Base-by-base conservation (phyloP, 2,329 filamentous ascomycete genomes). In the Clonostachys sp. region DNA sequence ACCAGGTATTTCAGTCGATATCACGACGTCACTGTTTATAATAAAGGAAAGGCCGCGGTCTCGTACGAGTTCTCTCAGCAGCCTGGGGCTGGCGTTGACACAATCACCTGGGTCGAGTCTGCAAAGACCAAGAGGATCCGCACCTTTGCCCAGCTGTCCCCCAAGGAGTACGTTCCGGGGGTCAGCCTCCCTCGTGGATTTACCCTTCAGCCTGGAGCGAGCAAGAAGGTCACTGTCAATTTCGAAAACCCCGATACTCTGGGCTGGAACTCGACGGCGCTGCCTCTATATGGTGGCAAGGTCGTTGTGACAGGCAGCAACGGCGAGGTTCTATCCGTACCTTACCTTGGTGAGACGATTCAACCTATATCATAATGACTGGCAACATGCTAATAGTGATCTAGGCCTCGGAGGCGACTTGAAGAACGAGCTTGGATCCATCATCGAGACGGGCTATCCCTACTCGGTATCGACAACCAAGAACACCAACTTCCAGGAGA, bases 71-170 rank as follows among this genome's bases (percentile, higher is more conserved):
- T 61, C 42, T 40, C 50, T 1, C 20, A 51, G 13, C 57, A 66
- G 41, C 55, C 58, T 2, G 62, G 63, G 4, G 66, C 60, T 12
- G 68, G 67, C 6, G 60, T 66, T 34, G 66, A 73, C 49, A 63
- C 67, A 12, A 48, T 60, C 10, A 53, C 51, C 13, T 53, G 53
- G 41, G 33, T 47, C 33, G 43, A 51, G 34, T 38, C 20, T 45
- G 35, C 38, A 45, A 38, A 44, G 18, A 24, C 17, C 4, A 50
- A 50, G 30, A 48, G 55, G 7, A 40, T 57, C 30, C 57, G 55
- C 50, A 50, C 35, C 34, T 54, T 57, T 16, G 48, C 47, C 8
- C 54, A 59, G 48, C 16, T 61, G 34, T 34, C 34, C 8, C 57
- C 58, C 10, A 52, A 48, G 10, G 49, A 47, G 13, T 45, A 58